These are phyloP conservation scores for Candida glucosophila DNA, from an alignment of 1,139 yeast genomes.

Conservation along the genomic window DNA sequence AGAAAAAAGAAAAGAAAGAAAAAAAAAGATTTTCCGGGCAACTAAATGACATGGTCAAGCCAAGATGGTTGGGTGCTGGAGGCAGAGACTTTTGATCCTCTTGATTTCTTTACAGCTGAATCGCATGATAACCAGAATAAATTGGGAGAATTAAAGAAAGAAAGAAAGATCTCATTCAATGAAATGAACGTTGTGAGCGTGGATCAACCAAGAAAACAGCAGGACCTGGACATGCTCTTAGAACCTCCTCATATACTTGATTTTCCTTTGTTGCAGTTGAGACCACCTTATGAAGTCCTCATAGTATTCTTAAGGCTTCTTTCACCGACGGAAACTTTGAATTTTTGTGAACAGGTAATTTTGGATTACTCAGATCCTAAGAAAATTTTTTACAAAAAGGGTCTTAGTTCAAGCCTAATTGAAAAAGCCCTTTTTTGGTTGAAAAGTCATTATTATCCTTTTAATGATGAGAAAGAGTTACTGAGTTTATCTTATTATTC, in stretches of 20 bases:
- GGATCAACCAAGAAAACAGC: not conserved
- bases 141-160: too few relatives aligned
- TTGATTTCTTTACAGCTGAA: too few relatives aligned
- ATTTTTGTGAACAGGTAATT: conserved; percentile 28
- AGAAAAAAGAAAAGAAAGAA: too few relatives aligned
- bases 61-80: too few relatives aligned
- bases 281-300: conserved; percentile 45
- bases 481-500: conserved; percentile 20
- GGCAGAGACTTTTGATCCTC: too few relatives aligned
- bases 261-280: conserved; percentile 43
- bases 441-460: conserved; percentile 21
- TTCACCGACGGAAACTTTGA: conserved; percentile 43
- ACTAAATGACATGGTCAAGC: too few relatives aligned
- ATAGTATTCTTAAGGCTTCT: conserved; percentile 39
- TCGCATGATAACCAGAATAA: too few relatives aligned
- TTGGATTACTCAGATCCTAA: conserved; percentile 7
- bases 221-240: conserved; percentile 14
- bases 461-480: conserved; percentile 15
- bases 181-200: not conserved
- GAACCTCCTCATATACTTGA: conserved; percentile 53
- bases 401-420: conserved; percentile 13
- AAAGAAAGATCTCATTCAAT: not conserved
- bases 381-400: conserved; percentile 9
- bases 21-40: too few relatives aligned
- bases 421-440: conserved; percentile 35